phyloP scores from a whole-genome alignment of 1,139 yeast species.

The Saccharomyces hybrid region DNA sequence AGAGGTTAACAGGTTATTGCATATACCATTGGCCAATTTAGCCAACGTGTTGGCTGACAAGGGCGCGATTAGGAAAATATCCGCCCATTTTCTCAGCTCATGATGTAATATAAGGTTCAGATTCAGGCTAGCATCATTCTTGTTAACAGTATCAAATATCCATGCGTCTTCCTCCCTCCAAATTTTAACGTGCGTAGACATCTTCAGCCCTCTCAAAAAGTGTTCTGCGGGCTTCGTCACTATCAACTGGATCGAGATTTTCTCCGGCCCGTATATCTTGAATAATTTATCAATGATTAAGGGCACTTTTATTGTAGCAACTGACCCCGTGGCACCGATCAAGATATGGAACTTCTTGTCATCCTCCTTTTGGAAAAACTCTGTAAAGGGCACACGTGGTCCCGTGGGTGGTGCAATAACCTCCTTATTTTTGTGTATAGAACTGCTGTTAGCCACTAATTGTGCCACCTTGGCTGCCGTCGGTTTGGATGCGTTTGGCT shows the following conservation, averaged over 20 bases:
- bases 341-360: constrained; percentile 79
- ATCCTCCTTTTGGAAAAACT: constrained; percentile 61
- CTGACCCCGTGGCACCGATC: constrained; percentile 91
- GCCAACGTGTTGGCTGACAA: constrained; percentile 84
- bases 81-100: constrained; percentile 92
- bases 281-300: constrained; percentile 73
- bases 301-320: constrained; percentile 90
- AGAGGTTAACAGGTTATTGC: constrained; percentile 81
- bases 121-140: constrained; percentile 36
- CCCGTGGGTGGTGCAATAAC: constrained; percentile 48
- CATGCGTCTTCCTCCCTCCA: constrained; percentile 96
- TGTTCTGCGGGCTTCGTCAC: constrained; percentile 79
- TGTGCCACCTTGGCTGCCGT: background rate
- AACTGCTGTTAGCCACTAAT: background rate
- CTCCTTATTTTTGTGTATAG: constrained; percentile 22
- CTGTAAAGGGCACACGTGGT: constrained; percentile 68
- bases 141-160: constrained; percentile 45
- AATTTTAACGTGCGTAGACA: constrained; percentile 74
- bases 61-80: constrained; percentile 79
- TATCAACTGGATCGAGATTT: constrained; percentile 75
- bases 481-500: constrained; percentile 3
- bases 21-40: constrained; percentile 81
- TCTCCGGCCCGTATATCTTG: constrained; percentile 62
- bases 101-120: constrained; percentile 62
- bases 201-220: constrained; percentile 68